Evolutionary conservation across 805 yeast species (phyloP), one percentile per base, ranked within the genome.

Genomic region (Kodamaea neixiangensis): DNA sequence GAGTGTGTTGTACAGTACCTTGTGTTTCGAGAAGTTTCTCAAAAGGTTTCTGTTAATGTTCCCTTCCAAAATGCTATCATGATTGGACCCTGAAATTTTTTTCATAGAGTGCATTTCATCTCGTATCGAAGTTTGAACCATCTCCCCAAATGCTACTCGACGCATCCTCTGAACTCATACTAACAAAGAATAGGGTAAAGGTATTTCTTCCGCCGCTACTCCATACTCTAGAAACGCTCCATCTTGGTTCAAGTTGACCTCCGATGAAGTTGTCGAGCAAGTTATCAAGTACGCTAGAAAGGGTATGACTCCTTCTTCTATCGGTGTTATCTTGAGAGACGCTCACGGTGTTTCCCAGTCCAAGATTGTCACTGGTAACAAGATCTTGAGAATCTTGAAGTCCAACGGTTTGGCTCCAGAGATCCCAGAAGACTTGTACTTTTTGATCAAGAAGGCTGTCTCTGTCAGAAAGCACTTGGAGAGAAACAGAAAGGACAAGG

Each of bases 401-500:
- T 88, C 98, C 61, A 91, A 92, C 85, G 99, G 99, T 87, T 89
- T 94, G 74, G 99, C 98, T 73, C 98, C 99, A 79, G 99, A 94
- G 82, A 88, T 94, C 73, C 99, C 99, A 80, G 99, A 94, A 86
- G 99, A 94, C 79, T 87, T 94, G 72, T 94, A 94, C 94, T 92
- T 81, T 82, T 87, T 94, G 81, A 94, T 94, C 77, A 94, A 93
- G 91, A 94, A 94, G 87, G 99, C 99, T 76, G 98, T 94, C 72
- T 74, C 97, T 65, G 97, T 96, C 79, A 94, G 99, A 91, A 94
- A 94, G 89, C 99, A 94, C 82, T 87, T 94, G 77, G 99, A 94
- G 84, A 89, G 96, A 82, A 94, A 94, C 97, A 92, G 99, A 89
- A 94, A 94, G 87, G 99, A 94, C 83, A 93, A 94, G 87, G 99